Evolutionary conservation across 345 rosid species (phyloP), one percentile per base, ranked within the genome.

Genomic region (Brassica juncea): DNA sequence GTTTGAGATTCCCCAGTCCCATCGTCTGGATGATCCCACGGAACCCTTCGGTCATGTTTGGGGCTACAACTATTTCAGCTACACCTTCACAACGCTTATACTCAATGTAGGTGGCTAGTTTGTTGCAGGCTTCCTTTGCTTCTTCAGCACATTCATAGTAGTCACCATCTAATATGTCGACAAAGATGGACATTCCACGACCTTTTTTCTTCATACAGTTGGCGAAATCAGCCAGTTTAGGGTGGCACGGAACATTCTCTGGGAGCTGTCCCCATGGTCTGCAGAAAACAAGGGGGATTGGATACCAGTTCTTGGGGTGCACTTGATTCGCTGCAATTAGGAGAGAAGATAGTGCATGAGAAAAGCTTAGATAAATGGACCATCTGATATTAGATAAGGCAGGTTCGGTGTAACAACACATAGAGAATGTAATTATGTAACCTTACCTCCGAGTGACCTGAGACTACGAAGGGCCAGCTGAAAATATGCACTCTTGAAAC

Each of bases 201-300:
- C 98, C 99, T 83, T 96, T 96, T 81, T 96, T 96, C 90, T 93
- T 96, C 99, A 96, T 92, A 84, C 97, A 96, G 86, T 92, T 96
- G 2, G 99, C 97, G 83, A 96, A 96, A 83, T 96, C 99, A 5
- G 97, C 97, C 76, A 96, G 92, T 73, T 96, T 96, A n/a, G 98
- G 98, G 80, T 96, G 99, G 86, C 99, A 96, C 1, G 99, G 97
- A 25, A 96, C 98, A 72, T 96, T 93, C 82, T 93, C 99, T 1
- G 99, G 99, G 58, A 96, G 94, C 87, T 90, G 88, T 62, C 98
- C 99, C 99, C 99, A 96, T 5, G 99, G 99, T 70, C 98, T 90
- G 83, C 99, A 96, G 86, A 96, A 96, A 67, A 96, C 82, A 66
- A 96, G 91, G 14, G 98, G 99, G 71, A 96, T 96, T 44, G 99